phyloP scores from a whole-genome alignment of 2,329 filamentous ascomycete genomes.

The Pseudogymnoascus sp. region DNA sequence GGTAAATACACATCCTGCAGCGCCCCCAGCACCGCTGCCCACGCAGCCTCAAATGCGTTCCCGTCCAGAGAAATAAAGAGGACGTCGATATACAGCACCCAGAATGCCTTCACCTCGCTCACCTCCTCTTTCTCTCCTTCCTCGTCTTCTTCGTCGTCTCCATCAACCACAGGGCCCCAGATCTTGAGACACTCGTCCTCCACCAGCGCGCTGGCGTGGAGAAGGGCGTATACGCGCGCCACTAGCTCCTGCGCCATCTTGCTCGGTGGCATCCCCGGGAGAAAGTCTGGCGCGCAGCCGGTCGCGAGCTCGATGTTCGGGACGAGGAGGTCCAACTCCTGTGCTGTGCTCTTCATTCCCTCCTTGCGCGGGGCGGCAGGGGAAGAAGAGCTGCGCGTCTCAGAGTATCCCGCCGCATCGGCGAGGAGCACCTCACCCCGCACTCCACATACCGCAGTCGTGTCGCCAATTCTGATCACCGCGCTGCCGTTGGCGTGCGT shows the following conservation, averaged over 20 bases:
- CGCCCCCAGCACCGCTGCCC: conserved; percentile 75
- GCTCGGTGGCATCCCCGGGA: conserved; percentile 75
- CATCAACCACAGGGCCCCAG: conserved; percentile 48
- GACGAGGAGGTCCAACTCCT: conserved; percentile 67
- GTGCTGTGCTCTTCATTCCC: conserved; percentile 36
- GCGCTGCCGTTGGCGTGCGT: conserved; percentile 86
- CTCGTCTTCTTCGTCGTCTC: conserved; percentile 28
- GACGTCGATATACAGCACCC: conserved; percentile 92
- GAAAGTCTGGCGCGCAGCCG: conserved; percentile 75
- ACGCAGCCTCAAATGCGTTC: conserved; percentile 84
- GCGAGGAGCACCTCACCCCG: conserved; percentile 75
- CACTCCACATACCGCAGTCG: conserved; percentile 89
- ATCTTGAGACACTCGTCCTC: conserved; percentile 62
- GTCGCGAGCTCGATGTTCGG: conserved; percentile 91
- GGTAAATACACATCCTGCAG: conserved; percentile 71
- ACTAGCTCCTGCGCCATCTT: conserved; percentile 73
- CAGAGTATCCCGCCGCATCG: conserved; percentile 61
- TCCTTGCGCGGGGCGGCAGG: conserved; percentile 22
- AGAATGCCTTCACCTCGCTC: conserved; percentile 70
- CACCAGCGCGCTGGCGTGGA: conserved; percentile 64
- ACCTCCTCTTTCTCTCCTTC: conserved; percentile 22
- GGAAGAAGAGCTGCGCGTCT: conserved; percentile 29
- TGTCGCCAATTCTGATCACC: conserved; percentile 80
- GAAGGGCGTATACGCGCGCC: conserved; percentile 66
- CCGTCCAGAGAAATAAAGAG: conserved; percentile 90